A percentile compares a stretch with the other conserved stretches of the same genome.
phyloP scores from a whole-genome alignment of 768 basidiomycete species.

The Macrocybe gigantea region DNA sequence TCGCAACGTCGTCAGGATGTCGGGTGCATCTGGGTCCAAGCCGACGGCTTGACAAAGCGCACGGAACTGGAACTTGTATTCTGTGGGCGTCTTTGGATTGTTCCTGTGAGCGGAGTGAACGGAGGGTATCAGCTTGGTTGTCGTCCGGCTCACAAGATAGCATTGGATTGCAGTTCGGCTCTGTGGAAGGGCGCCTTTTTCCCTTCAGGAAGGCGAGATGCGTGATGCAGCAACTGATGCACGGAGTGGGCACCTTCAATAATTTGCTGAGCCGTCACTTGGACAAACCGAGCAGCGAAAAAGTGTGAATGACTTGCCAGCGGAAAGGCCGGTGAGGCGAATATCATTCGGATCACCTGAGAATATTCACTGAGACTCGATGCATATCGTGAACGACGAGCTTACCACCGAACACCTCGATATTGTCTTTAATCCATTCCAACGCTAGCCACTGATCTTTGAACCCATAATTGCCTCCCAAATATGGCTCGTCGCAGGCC shows the following conservation, averaged over 20 bases:
- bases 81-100: conserved; percentile 52
- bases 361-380: not conserved
- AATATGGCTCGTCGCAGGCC: conserved; percentile 52
- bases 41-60: conserved; percentile 52
- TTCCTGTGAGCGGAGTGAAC: conserved; percentile 23
- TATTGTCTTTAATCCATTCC: conserved; percentile 68
- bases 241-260: conserved; percentile 64
- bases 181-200: conserved; percentile 58
- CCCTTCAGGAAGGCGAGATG: conserved; percentile 53
- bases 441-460: conserved; percentile 80
- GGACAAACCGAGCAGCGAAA: not conserved
- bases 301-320: conserved; percentile 35
- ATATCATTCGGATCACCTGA: conserved; percentile 57
- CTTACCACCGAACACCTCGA: conserved; percentile 62
- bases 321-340: conserved; percentile 65
- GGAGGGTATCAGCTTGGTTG: not conserved
- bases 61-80: conserved; percentile 57
- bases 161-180: conserved; percentile 69
- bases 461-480: conserved; percentile 77
- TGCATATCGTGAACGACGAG: not conserved
- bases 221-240: conserved; percentile 69
- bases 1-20: conserved; percentile 44
- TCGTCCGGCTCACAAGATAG: conserved; percentile 48
- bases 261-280: not conserved
- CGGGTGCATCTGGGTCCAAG: conserved; percentile 46